Evolutionary conservation across 2,329 filamentous ascomycete species (phyloP).

Genomic region (Pseudogymnoascus sp.): DNA sequence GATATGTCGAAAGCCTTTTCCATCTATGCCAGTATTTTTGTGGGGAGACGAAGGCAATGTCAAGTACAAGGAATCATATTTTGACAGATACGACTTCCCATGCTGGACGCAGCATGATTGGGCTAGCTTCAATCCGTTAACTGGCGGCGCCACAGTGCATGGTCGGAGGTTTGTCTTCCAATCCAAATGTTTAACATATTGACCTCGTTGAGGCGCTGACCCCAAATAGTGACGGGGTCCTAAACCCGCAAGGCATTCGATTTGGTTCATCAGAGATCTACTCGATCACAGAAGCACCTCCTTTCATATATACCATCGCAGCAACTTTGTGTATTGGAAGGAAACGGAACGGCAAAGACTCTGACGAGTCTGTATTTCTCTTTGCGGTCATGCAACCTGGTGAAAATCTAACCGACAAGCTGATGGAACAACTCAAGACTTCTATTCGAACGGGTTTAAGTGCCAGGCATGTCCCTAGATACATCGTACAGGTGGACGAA

Average conservation of each 20-base stretch:
- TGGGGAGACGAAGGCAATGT: constrained; percentile 34
- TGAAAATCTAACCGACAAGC: constrained; percentile 14
- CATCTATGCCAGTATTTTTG: constrained; percentile 38
- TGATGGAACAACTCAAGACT: constrained; percentile 24
- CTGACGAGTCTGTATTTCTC: constrained; percentile 20
- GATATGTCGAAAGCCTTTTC: constrained; percentile 37
- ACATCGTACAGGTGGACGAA: not conserved
- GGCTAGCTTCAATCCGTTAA: constrained; percentile 34
- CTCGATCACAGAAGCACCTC: constrained; percentile 34
- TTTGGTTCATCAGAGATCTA: constrained; percentile 10
- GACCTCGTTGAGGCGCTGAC: constrained; percentile 15
- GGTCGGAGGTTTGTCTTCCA: constrained; percentile 24
- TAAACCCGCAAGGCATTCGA: constrained; percentile 7
- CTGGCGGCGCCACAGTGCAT: constrained; percentile 34
- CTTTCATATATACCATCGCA: constrained; percentile 26
- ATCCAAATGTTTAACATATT: not conserved
- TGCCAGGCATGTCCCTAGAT: constrained; percentile 4
- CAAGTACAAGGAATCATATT: constrained; percentile 37
- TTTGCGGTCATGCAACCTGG: constrained; percentile 19
- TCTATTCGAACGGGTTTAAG: constrained; percentile 11
- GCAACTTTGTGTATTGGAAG: constrained; percentile 19
- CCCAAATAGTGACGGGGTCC: constrained; percentile 7
- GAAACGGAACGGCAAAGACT: constrained; percentile 14
- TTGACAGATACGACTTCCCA: constrained; percentile 33
- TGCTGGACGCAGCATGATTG: constrained; percentile 40